Conservation (phyloP, 73 alveolate species). For the Strombidium stylifer region DNA sequence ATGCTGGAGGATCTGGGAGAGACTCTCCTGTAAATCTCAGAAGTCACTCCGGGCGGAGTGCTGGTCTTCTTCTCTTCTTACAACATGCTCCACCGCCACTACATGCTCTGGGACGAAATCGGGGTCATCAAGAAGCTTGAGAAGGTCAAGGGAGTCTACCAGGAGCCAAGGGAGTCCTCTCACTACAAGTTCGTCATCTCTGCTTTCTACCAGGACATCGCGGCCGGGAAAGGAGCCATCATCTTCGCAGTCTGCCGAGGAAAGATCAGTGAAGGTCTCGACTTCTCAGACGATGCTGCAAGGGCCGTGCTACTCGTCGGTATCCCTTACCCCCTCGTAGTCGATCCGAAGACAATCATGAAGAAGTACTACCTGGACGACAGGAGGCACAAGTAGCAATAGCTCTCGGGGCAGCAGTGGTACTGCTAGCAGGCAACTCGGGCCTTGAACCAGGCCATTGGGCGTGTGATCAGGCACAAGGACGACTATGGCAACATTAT, state of each 20-base stretch:
- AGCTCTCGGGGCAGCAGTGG: constrained; percentile 87
- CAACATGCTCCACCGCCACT: constrained; percentile 55
- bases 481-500: constrained; percentile 84
- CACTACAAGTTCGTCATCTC: constrained; percentile 37
- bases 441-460: constrained; percentile 92
- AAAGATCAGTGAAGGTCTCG: constrained; percentile 90
- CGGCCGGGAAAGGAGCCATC: constrained; percentile 66
- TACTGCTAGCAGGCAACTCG: constrained; percentile 86
- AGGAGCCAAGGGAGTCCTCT: constrained; percentile 59
- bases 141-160: constrained; percentile 35
- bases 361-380: constrained; percentile 60
- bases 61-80: constrained; percentile 84
- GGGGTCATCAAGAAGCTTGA: constrained; percentile 36
- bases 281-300: constrained; percentile 93
- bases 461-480: constrained; percentile 94
- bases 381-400: constrained; percentile 26
- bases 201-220: constrained; percentile 26
- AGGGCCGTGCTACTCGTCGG: constrained; percentile 93
- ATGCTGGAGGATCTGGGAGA: constrained; percentile 53
- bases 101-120: constrained; percentile 56
- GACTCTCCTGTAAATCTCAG: constrained; percentile 23
- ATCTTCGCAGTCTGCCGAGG: constrained; percentile 96
- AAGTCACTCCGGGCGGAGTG: constrained; percentile 77
- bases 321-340: constrained; percentile 83
- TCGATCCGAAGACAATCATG: constrained; percentile 75